Evolutionary conservation across 192 early-diverging fungal species (phyloP).

Genomic region (Kappamyces sp.): DNA sequence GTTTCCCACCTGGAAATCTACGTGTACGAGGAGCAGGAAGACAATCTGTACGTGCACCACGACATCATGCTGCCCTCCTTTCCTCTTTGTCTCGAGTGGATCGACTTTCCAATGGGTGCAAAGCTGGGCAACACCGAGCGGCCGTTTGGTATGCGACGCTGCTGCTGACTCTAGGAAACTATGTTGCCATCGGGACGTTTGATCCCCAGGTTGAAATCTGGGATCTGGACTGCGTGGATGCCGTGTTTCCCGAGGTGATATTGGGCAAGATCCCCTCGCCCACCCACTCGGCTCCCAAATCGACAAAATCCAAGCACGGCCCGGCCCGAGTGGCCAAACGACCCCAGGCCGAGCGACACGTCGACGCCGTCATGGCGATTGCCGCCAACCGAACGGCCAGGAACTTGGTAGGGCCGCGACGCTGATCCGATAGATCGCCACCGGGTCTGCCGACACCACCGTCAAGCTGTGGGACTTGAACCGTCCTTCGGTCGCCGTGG

Average conservation of each 20-base stretch:
- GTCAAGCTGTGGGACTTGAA: constrained; percentile 98
- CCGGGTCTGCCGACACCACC: constrained; percentile 93
- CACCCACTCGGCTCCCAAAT: constrained; percentile 15
- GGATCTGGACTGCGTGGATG: constrained; percentile 90
- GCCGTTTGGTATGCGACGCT: neutral
- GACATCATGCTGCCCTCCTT: constrained; percentile 97
- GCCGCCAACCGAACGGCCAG: constrained; percentile 85
- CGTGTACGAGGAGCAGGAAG: constrained; percentile 74
- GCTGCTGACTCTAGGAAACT: constrained; percentile 58
- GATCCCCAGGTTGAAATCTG: constrained; percentile 97
- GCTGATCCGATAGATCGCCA: constrained; percentile 45
- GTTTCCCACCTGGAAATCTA: constrained; percentile 94
- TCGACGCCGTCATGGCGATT: constrained; percentile 90
- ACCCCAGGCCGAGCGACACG: constrained; percentile 68
- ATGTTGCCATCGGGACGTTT: constrained; percentile 94
- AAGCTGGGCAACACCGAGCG: constrained; percentile 39
- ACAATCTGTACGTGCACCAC: constrained; percentile 95
- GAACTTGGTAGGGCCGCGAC: constrained; percentile 35
- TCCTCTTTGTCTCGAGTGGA: constrained; percentile 92
- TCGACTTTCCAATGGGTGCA: constrained; percentile 79
- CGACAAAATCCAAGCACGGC: constrained; percentile 18
- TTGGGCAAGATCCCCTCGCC: constrained; percentile 58
- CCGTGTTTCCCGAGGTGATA: constrained; percentile 85
- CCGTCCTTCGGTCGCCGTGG: constrained; percentile 50
- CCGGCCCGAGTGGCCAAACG: constrained; percentile 26